Percentiles rank a stretch among this genome's conserved stretches.
These are phyloP conservation scores for Cladophialophora bantiana DNA, from an alignment of 2,329 filamentous ascomycete species.

Conservation along the genomic window DNA sequence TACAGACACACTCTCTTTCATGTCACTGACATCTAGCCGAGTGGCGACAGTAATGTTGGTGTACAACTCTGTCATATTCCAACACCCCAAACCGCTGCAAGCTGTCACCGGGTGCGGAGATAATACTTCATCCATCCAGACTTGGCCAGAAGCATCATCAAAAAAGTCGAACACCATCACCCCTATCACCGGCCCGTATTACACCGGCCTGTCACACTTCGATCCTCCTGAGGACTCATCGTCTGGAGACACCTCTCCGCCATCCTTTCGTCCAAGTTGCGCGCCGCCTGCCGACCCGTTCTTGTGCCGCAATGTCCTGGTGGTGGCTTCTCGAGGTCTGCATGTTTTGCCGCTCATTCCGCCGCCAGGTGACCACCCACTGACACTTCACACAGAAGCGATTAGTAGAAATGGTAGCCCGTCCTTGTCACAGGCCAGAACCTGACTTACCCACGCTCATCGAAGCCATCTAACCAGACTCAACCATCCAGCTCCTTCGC, in stretches of 20 bases:
- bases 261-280: background rate
- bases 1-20: background rate
- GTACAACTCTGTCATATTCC: background rate
- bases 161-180: background rate
- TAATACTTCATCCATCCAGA: background rate
- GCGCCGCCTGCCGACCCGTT: background rate
- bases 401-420: constrained; percentile 29
- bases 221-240: background rate
- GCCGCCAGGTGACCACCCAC: background rate
- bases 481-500: constrained; percentile 45
- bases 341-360: constrained; percentile 8
- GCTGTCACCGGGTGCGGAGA: background rate
- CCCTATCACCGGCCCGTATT: background rate
- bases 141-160: background rate
- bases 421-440: background rate
- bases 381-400: constrained; percentile 33
- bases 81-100: background rate
- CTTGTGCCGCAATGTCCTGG: background rate
- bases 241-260: background rate
- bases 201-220: background rate
- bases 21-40: background rate
- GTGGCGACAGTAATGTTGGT: background rate
- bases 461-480: constrained; percentile 4
- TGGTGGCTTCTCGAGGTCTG: constrained; percentile 37
- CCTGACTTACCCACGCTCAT: constrained; percentile 16